Percentiles rank a stretch among this genome's conserved stretches.
Evolutionary conservation across 1,284 basidiomycete species (phyloP).

Genomic region (Ceratobasidium sp.): DNA sequence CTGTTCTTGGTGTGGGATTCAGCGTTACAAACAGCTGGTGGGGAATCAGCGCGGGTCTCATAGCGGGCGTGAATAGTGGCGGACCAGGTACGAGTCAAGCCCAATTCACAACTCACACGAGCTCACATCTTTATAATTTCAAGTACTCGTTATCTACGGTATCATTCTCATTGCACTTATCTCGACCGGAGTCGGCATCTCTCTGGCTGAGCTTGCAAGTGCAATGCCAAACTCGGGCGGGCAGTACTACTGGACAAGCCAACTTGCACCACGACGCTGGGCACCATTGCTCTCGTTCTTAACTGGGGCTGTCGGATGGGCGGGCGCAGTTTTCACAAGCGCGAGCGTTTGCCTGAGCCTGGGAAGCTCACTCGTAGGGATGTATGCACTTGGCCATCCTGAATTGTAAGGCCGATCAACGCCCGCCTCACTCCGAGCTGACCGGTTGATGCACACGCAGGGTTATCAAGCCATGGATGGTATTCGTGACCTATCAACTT

Average conservation of each 20-base stretch:
- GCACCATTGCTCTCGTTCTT: slow-evolving; percentile 31
- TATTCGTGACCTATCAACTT: slow-evolving; percentile 28
- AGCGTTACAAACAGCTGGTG: slow-evolving; percentile 29
- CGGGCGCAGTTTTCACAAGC: slow-evolving; percentile 22
- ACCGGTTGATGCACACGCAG: background rate
- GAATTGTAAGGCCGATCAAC: slow-evolving; percentile 16
- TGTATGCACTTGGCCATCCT: slow-evolving; percentile 35
- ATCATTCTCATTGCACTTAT: slow-evolving; percentile 20
- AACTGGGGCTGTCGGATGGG: slow-evolving; percentile 14
- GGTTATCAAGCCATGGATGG: slow-evolving; percentile 34
- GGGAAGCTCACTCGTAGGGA: slow-evolving; percentile 23
- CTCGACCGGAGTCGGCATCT: slow-evolving; percentile 28
- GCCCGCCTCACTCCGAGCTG: background rate
- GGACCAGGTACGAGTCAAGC: slow-evolving; percentile 12
- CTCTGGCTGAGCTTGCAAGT: slow-evolving; percentile 39
- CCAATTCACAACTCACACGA: background rate
- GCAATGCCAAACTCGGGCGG: slow-evolving; percentile 43
- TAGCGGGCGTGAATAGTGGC: slow-evolving; percentile 5
- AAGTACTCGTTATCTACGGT: slow-evolving; percentile 37
- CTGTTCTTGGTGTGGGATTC: slow-evolving; percentile 22
- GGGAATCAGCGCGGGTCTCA: slow-evolving; percentile 11
- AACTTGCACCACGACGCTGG: slow-evolving; percentile 23
- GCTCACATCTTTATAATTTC: background rate
- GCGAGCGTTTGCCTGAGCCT: slow-evolving; percentile 32
- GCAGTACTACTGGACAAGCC: slow-evolving; percentile 36